phyloP scores from a whole-genome alignment of 345 rosid species.

The Citrus unshiu region DNA sequence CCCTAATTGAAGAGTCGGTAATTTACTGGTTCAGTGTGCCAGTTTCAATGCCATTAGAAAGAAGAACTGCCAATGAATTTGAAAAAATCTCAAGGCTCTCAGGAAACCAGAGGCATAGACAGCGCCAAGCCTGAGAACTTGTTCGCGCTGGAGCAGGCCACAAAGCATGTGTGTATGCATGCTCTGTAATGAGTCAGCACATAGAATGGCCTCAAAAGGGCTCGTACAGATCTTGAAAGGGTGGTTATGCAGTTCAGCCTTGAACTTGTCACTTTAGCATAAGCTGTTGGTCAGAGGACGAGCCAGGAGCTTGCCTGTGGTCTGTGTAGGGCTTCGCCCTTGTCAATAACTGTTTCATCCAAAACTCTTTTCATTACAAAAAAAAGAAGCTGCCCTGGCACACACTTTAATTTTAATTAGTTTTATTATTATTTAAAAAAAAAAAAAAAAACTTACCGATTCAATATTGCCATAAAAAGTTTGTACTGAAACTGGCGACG shows the following conservation, averaged over 20 bases:
- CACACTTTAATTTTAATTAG: no score
- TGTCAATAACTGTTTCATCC: constrained; percentile 55
- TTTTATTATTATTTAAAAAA: no score
- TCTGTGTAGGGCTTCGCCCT: constrained; percentile 78
- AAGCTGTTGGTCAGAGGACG: constrained; percentile 85
- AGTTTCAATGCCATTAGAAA: constrained; percentile 54
- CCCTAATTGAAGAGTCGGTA: constrained; percentile 43
- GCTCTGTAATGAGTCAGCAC: constrained; percentile 84
- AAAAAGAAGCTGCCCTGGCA: no score
- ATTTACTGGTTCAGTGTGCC: constrained; percentile 51
- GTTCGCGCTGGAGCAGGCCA: constrained; percentile 63
- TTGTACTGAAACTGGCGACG: no score
- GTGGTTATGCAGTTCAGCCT: constrained; percentile 71
- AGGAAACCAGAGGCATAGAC: constrained; percentile 87
- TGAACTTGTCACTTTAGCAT: constrained; percentile 84
- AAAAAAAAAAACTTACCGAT: no score
- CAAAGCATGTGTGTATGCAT: constrained; percentile 58
- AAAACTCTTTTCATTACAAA: background rate
- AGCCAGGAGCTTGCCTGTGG: constrained; percentile 78
- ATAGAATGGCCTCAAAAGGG: constrained; percentile 82
- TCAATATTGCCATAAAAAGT: no score
- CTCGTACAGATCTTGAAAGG: constrained; percentile 35
- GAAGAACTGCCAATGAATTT: constrained; percentile 52
- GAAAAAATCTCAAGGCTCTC: constrained; percentile 78
- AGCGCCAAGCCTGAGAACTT: constrained; percentile 79